Percentiles rank a stretch among this genome's conserved stretches.
phyloP scores from a whole-genome alignment of 1,139 yeast species.

The Hyphopichia buzzinii region DNA sequence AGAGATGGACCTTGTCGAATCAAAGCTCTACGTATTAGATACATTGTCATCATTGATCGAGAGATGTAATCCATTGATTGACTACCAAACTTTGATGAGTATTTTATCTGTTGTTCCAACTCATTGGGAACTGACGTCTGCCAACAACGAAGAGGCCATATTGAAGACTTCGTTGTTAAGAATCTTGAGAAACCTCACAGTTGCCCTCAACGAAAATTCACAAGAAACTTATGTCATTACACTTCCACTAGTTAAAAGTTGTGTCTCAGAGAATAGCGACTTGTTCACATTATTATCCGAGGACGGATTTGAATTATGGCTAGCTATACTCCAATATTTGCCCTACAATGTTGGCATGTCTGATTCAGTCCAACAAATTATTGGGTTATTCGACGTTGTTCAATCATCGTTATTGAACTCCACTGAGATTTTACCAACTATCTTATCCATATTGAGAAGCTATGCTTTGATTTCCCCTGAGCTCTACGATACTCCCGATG shows the following conservation, averaged over 20 bases:
- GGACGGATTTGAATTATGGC: conserved; percentile 89
- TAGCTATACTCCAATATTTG: conserved; percentile 58
- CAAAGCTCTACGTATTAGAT: conserved; percentile 68
- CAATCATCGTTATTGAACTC: conserved; percentile 54
- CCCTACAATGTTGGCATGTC: conserved; percentile 28
- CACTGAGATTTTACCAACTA: conserved; percentile 73
- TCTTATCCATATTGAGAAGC: conserved; percentile 68
- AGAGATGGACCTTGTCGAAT: conserved; percentile 60
- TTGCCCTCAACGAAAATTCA: conserved; percentile 65
- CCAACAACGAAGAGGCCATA: conserved; percentile 59
- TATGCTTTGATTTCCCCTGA: conserved; percentile 61
- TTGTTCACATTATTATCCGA: conserved; percentile 67
- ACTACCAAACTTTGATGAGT: conserved; percentile 47
- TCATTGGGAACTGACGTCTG: conserved; percentile 64
- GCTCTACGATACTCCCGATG: conserved; percentile 34
- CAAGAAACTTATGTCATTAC: conserved; percentile 59
- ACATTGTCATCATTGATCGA: conserved; percentile 66
- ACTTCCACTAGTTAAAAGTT: conserved; percentile 63
- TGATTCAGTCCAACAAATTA: conserved; percentile 36
- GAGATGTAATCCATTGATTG: conserved; percentile 60
- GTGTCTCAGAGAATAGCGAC: conserved; percentile 59
- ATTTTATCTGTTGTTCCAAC: conserved; percentile 64
- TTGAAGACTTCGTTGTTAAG: conserved; percentile 71
- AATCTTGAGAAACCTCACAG: conserved; percentile 60
- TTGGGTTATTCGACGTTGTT: conserved; percentile 45